phyloP scores from a whole-genome alignment of 2,329 filamentous ascomycete genomes.

The Thelonectria rubi region DNA sequence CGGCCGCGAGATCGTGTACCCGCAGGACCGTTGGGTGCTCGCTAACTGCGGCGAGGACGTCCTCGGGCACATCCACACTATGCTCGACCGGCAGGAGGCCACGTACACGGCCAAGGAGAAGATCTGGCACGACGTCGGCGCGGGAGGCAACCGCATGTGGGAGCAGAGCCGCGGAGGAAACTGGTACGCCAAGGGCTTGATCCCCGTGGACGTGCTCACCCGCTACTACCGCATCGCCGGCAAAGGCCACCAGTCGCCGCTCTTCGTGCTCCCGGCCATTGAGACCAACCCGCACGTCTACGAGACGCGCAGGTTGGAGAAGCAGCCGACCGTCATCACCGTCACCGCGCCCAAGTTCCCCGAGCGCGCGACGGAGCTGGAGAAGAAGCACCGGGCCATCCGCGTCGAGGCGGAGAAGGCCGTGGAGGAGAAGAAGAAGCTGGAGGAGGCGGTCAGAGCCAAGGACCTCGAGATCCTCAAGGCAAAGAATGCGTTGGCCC shows the following conservation, averaged over 20 bases:
- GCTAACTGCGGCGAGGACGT: slow-evolving; percentile 64
- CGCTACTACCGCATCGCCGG: slow-evolving; percentile 62
- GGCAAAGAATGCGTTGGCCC: slow-evolving; percentile 29
- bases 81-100: slow-evolving; percentile 58
- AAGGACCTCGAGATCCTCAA: slow-evolving; percentile 35
- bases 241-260: slow-evolving; percentile 52
- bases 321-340: slow-evolving; percentile 51
- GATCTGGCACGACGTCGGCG: slow-evolving; percentile 49
- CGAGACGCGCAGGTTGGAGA: slow-evolving; percentile 57
- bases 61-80: slow-evolving; percentile 55
- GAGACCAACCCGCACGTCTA: slow-evolving; percentile 55
- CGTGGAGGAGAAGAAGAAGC: slow-evolving; percentile 33
- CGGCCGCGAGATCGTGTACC: slow-evolving; percentile 61
- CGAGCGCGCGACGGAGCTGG: slow-evolving; percentile 46
- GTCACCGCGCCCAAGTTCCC: slow-evolving; percentile 45
- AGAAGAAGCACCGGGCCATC: slow-evolving; percentile 35
- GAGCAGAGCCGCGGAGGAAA: slow-evolving; percentile 40
- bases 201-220: slow-evolving; percentile 59
- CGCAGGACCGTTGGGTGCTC: slow-evolving; percentile 65
- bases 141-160: slow-evolving; percentile 53
- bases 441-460: slow-evolving; percentile 38
- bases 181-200: slow-evolving; percentile 55
- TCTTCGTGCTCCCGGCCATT: slow-evolving; percentile 64
- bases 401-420: no score
- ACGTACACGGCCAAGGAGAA: slow-evolving; percentile 48